phyloP scores from a whole-genome alignment of 805 yeast species.

The Isabelozyma pseudorhagii region DNA sequence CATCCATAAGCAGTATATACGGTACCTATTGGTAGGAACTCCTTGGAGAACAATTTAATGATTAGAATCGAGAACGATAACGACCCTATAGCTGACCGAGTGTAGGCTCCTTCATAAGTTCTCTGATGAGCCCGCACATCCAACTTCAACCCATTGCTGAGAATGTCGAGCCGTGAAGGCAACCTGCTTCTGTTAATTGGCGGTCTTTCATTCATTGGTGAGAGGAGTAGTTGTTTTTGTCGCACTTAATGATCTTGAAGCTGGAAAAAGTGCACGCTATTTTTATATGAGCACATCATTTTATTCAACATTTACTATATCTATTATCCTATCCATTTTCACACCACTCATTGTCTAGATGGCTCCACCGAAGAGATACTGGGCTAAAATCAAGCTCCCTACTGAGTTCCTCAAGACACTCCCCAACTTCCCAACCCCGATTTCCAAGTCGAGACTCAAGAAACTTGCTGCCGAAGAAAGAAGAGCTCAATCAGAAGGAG shows the following conservation, averaged over 20 bases:
- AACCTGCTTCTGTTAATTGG: slow-evolving; percentile 11
- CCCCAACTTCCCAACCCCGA: slow-evolving; percentile 31
- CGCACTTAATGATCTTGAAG: not conserved
- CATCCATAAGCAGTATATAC: slow-evolving; percentile 62
- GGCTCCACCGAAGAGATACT: slow-evolving; percentile 33
- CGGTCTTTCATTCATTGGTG: not conserved
- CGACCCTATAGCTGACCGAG: slow-evolving; percentile 67
- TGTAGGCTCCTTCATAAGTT: slow-evolving; percentile 82
- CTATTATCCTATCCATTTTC: not conserved
- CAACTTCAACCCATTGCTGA: slow-evolving; percentile 39
- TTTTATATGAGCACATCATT: not conserved
- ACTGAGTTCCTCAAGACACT: slow-evolving; percentile 25
- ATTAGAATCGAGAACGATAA: slow-evolving; percentile 64
- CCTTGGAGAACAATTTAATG: slow-evolving; percentile 59
- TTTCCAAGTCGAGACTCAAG: slow-evolving; percentile 28
- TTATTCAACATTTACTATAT: not conserved
- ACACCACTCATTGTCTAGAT: slow-evolving; percentile 9
- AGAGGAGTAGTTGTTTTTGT: not conserved
- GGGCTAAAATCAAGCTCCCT: slow-evolving; percentile 33
- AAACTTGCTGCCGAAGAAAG: slow-evolving; percentile 30
- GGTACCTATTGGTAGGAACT: slow-evolving; percentile 65
- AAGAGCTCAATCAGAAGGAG: slow-evolving; percentile 5
- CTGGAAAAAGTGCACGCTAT: not conserved
- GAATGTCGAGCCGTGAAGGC: slow-evolving; percentile 33
- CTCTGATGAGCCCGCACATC: slow-evolving; percentile 72